A percentile compares a stretch with the other conserved stretches of the same genome.
phyloP scores from a whole-genome alignment of 257 asterid genomes.

The Petrea volubilis region DNA sequence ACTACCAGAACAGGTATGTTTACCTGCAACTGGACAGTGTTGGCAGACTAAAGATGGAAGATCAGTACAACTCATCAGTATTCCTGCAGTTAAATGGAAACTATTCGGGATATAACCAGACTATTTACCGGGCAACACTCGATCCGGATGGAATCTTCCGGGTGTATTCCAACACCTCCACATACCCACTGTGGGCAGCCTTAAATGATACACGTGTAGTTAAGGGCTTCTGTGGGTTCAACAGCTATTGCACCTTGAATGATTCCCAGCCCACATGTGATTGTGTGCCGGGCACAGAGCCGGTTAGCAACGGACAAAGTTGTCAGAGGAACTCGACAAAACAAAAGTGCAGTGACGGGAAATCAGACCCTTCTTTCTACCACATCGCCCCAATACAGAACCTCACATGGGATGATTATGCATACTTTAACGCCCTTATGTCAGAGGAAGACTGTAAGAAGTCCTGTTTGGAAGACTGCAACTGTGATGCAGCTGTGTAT shows the following conservation, averaged over 20 bases:
- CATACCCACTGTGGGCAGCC: background rate
- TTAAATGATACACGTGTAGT: background rate
- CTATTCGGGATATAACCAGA: background rate
- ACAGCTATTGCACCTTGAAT: background rate
- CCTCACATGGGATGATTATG: background rate
- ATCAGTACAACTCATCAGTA: background rate
- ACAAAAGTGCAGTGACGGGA: slow-evolving; percentile 7
- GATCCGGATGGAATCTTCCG: background rate
- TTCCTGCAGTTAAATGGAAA: background rate
- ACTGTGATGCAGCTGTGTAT: slow-evolving; percentile 5
- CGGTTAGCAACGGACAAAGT: background rate
- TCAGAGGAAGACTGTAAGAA: background rate
- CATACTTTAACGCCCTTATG: background rate
- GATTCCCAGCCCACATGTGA: background rate
- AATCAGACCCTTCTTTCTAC: background rate
- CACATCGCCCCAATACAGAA: background rate
- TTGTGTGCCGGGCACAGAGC: background rate
- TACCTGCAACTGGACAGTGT: background rate
- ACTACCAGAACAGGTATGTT: background rate
- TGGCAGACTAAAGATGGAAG: background rate
- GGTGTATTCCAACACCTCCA: background rate
- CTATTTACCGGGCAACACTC: background rate
- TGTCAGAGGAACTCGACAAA: background rate
- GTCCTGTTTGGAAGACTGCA: slow-evolving; percentile 3
- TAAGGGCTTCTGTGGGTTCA: background rate